Evolutionary conservation across 2,329 filamentous ascomycete species (phyloP).

Genomic region (Parasarocladium wereldwijsianum): DNA sequence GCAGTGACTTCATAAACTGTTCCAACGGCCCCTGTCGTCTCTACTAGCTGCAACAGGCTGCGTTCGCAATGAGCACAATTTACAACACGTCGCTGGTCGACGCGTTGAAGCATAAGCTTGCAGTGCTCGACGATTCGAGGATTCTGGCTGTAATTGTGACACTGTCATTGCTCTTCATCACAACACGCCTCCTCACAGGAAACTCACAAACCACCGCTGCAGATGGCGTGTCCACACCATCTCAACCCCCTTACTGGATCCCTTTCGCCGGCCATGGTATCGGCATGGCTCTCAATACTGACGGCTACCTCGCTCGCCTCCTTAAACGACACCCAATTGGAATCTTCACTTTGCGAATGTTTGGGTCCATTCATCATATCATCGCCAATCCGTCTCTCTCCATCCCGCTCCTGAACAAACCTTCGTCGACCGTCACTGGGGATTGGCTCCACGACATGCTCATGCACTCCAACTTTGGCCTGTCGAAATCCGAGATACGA

Average conservation of each 20-base stretch:
- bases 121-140: no score
- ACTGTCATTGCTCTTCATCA: constrained; percentile 2
- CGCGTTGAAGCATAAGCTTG: no score
- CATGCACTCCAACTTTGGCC: constrained; percentile 18
- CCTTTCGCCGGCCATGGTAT: constrained; percentile 21
- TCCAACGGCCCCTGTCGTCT: no score
- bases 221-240: constrained; percentile 11
- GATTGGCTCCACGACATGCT: constrained; percentile 12
- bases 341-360: constrained; percentile 19
- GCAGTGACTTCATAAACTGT: no score
- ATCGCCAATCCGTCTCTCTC: constrained; percentile 17
- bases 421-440: constrained; percentile 12
- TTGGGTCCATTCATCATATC: constrained; percentile 18
- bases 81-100: no score
- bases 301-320: constrained; percentile 15
- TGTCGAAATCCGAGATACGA: constrained; percentile 14
- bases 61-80: no score
- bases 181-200: constrained; percentile 26
- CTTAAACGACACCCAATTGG: constrained; percentile 18
- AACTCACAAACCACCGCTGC: constrained; percentile 37
- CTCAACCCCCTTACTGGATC: constrained; percentile 19
- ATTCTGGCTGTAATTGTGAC: constrained; percentile 4
- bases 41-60: no score
- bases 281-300: constrained; percentile 14
- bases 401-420: constrained; percentile 14